A percentile compares a stretch with the other conserved stretches of the same genome.
Conservation (phyloP, 768 basidiomycete species). For the Holtermanniella nyarrowii region DNA sequence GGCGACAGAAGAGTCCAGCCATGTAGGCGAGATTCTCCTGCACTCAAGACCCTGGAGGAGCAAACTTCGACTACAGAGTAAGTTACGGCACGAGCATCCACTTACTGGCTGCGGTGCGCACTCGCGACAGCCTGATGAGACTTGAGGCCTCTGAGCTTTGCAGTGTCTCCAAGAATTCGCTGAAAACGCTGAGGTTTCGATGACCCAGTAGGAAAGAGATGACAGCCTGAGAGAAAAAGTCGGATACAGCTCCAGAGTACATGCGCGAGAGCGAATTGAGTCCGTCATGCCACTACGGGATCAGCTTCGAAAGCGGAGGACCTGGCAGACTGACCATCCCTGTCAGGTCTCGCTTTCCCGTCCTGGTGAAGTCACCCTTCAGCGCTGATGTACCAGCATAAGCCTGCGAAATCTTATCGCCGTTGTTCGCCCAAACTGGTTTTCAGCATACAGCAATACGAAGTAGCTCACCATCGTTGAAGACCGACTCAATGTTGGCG, state of each 20-base stretch:
- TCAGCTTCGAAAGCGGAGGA: background rate
- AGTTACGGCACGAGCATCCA: background rate
- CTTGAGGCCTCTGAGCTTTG: conserved; percentile 87
- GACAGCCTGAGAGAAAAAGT: conserved; percentile 95
- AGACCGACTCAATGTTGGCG: conserved; percentile 28
- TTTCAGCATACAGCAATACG: conserved; percentile 3
- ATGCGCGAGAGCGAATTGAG: conserved; percentile 82
- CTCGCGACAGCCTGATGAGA: conserved; percentile 73
- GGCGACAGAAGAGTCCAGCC: conserved; percentile 94
- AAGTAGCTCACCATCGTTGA: conserved; percentile 46
- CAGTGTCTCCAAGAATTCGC: conserved; percentile 80
- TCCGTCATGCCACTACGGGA: conserved; percentile 60
- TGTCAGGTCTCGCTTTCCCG: conserved; percentile 84
- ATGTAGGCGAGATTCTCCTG: conserved; percentile 63
- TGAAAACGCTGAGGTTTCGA: conserved; percentile 75
- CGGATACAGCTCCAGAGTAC: conserved; percentile 46
- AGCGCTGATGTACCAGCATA: conserved; percentile 86
- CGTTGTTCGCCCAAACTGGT: conserved; percentile 94
- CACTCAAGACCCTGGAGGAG: conserved; percentile 60
- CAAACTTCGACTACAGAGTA: conserved; percentile 57
- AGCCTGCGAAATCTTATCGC: conserved; percentile 82
- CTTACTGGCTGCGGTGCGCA: conserved; percentile 71
- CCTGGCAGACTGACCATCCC: conserved; percentile 55
- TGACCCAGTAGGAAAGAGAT: conserved; percentile 49
- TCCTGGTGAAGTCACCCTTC: conserved; percentile 62